phyloP scores from a whole-genome alignment of 2,329 filamentous ascomycete species.

The Colletotrichum sublineola region DNA sequence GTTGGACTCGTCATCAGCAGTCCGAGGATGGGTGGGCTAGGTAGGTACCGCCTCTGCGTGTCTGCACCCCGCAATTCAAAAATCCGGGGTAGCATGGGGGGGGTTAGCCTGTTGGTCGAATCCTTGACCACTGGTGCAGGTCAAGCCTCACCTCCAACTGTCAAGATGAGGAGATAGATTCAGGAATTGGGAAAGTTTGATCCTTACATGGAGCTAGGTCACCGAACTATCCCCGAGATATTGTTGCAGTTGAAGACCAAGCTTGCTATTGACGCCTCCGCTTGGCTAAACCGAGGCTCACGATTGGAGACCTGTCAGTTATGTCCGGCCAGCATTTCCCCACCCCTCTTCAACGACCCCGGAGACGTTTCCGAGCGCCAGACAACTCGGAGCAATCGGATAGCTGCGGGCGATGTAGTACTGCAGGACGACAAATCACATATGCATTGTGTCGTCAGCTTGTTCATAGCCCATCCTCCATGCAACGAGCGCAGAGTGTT shows the following conservation, averaged over 20 bases:
- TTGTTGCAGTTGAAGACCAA: conserved; percentile 39
- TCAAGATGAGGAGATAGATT: conserved; percentile 29
- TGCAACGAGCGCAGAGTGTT: conserved; percentile 13
- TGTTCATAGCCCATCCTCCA: background rate
- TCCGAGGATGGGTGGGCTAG: conserved; percentile 22
- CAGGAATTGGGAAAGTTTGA: conserved; percentile 14
- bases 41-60: conserved; percentile 20
- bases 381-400: conserved; percentile 31
- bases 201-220: conserved; percentile 33
- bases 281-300: conserved; percentile 35
- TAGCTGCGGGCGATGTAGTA: conserved; percentile 23
- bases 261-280: conserved; percentile 30
- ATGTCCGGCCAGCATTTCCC: conserved; percentile 22
- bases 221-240: conserved; percentile 37
- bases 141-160: conserved; percentile 29
- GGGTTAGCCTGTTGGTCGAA: conserved; percentile 16
- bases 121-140: conserved; percentile 27
- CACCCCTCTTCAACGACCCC: conserved; percentile 30
- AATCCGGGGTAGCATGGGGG: conserved; percentile 38
- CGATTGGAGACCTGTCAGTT: conserved; percentile 31
- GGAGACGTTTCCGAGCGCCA: conserved; percentile 23
- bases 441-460: conserved; percentile 20
- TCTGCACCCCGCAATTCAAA: conserved; percentile 42
- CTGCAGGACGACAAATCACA: conserved; percentile 34
- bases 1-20: conserved; percentile 21